phyloP scores from a whole-genome alignment of 2,329 filamentous ascomycete genomes.

The Zalaria obscura region DNA sequence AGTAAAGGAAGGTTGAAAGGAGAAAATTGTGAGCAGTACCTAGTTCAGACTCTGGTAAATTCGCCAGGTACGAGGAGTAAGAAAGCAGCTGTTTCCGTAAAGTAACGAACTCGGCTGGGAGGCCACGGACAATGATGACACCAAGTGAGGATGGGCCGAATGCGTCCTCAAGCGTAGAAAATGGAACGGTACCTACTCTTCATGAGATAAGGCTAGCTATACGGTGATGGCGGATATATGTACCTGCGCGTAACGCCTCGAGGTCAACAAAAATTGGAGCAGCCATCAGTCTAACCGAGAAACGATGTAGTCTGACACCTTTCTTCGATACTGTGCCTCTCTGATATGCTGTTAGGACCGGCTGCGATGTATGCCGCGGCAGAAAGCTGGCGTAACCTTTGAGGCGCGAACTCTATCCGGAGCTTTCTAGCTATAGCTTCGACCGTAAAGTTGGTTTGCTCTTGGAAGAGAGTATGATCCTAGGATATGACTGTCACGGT shows the following conservation, averaged over 20 bases:
- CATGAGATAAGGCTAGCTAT: conserved; percentile 10
- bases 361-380: too few species aligned
- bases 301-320: too few species aligned
- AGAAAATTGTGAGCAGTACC: conserved; percentile 32
- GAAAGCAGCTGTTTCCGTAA: conserved; percentile 64
- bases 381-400: too few species aligned
- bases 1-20: background rate
- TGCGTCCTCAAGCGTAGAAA: conserved; percentile 57
- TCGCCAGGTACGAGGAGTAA: conserved; percentile 79
- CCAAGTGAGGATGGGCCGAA: conserved; percentile 86
- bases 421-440: too few species aligned
- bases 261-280: conserved; percentile 32
- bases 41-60: conserved; percentile 57
- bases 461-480: too few species aligned
- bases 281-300: background rate
- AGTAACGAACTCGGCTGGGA: conserved; percentile 57
- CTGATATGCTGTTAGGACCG: too few species aligned
- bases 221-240: conserved; percentile 3
- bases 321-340: too few species aligned
- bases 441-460: too few species aligned
- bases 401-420: too few species aligned
- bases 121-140: conserved; percentile 82
- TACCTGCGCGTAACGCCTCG: conserved; percentile 17
- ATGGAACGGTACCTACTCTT: conserved; percentile 46
- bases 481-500: too few species aligned